Base-by-base conservation (phyloP, 2,329 filamentous ascomycete genomes). In the Tolypocladium amazonense region DNA sequence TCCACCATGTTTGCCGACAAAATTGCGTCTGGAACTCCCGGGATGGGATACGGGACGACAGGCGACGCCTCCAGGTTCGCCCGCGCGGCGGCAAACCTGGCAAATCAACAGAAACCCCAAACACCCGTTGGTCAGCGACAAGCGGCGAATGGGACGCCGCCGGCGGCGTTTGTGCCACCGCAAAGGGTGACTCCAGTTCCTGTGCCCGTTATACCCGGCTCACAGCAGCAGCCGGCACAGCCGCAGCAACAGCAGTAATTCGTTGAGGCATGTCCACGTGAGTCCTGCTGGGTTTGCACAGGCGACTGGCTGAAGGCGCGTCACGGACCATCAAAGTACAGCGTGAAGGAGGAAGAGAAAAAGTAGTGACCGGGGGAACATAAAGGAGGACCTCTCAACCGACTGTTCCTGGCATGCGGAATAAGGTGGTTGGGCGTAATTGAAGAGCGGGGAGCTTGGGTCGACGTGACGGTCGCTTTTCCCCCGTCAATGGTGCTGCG, bases 171-270 rank as follows among this genome's bases (percentile, higher is more conserved):
- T 55, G 60, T 71, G 41, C 73, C 75, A 3, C 73, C 72, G 6
- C 68, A 73, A 41, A 78, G 76, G 64, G 75, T 78, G 39, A 78
- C 76, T 25, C 76, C 76, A 8, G 76, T 78, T 11, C 76, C 76
- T 5, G 69, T 78, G 30, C 76, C 76, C 4, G 70, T 73, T 20
- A 76, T 77, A 55, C 76, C 76, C 8, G 74, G 73, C 27, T 69
- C 72, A n/a, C 70, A 70, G 54, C 61, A 52, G n/a, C 62, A 58
- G 41, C 35, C 45, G 57, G 1, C 38, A 50, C 61, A 55, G 27
- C 62, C 58, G 52, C 35, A 56, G 57, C 50, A 53, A 9, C 20
- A 52, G 47, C 47, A 52, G 38, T 38, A 23, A 56, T 2, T 7
- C 15, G 6, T 18, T 8, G 25, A 12, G 4, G 25, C 38, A 18